Base-by-base conservation (phyloP, 345 rosid genomes). In the Microthlaspi erraticum region DNA sequence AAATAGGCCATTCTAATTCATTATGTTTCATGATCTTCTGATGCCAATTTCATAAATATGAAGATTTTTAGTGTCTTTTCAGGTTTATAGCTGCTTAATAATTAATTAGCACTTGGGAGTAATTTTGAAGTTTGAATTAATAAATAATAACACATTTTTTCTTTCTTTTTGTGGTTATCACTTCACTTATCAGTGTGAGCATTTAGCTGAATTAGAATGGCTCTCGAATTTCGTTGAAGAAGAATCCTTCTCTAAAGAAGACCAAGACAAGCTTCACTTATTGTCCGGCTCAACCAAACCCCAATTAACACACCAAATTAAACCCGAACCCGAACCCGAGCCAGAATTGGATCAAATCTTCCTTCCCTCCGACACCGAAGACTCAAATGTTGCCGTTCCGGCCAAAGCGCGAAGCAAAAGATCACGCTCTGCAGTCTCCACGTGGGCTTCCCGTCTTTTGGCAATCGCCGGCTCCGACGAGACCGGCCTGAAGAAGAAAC, bases 161-260 rank as follows among this genome's bases (percentile, higher is more conserved):
- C 29, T 62, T 17, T n/a, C n/a, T n/a, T n/a, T n/a, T n/a, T n/a
- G n/a, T 50, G 14, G 39, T 49, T 5, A 51, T 32, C 26, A 60
- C 37, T 68, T 68, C 39, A 62, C 58, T 52, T 1, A 16, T 48
- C 82, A 92, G 98, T 81, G 81, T 53, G 99, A 94, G 14, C 93
- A 94, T 53, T 79, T 94, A 74, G 98, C 96, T 49, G 98, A 94
- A 83, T 83, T 94, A 6, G 99, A 94, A 82, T 94, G 99, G 99
- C 78, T 94, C 50, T 94, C 99, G 2, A 94, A 91, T 77, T 79
- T 94, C 72, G 96, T 85, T 71, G 99, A 94, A 81, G 98, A 94
- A 81, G 98, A 94, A 78, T 87, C 99, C 23, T 94, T 94, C 79
- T 86, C 98, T 42, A 85, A 87, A 82, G 98, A 94, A 70, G 99